Percentiles rank a stretch among this genome's conserved stretches.
Evolutionary conservation across 495 filamentous ascomycete genomes (phyloP).

Genomic region (Sordaria brevicollis): DNA sequence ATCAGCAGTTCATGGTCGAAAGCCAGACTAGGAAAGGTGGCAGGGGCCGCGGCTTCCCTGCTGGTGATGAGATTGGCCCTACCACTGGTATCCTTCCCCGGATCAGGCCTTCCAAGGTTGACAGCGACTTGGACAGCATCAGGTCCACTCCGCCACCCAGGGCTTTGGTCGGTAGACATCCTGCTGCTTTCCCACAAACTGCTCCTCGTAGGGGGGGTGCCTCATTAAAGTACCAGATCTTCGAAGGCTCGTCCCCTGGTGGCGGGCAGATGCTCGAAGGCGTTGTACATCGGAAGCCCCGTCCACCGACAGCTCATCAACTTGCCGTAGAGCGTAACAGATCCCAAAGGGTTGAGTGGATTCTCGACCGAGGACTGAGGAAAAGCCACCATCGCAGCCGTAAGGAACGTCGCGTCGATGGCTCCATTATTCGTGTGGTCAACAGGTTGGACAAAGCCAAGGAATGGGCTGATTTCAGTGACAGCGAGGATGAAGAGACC

Average conservation of each 20-base stretch:
- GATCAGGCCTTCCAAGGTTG: slow-evolving; percentile 44
- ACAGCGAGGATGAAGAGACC: slow-evolving; percentile 67
- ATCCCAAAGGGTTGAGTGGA: slow-evolving; percentile 76
- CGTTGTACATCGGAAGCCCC: slow-evolving; percentile 41
- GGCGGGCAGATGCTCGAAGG: slow-evolving; percentile 29
- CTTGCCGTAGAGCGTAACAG: slow-evolving; percentile 84
- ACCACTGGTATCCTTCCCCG: slow-evolving; percentile 41
- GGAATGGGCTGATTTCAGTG: slow-evolving; percentile 60
- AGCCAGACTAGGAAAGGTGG: slow-evolving; percentile 35
- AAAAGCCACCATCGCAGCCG: slow-evolving; percentile 51
- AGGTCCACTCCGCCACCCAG: slow-evolving; percentile 48
- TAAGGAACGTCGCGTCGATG: slow-evolving; percentile 48
- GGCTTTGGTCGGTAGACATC: slow-evolving; percentile 29
- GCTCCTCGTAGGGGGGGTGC: slow-evolving; percentile 36
- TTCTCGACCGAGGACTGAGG: slow-evolving; percentile 65
- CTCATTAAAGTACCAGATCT: slow-evolving; percentile 38
- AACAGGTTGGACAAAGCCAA: slow-evolving; percentile 46
- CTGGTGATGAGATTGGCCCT: slow-evolving; percentile 52
- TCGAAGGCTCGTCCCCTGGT: slow-evolving; percentile 42
- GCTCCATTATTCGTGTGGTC: slow-evolving; percentile 55
- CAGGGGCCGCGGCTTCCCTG: slow-evolving; percentile 16
- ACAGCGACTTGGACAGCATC: slow-evolving; percentile 48
- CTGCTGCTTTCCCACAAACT: slow-evolving; percentile 17
- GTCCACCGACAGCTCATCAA: slow-evolving; percentile 87
- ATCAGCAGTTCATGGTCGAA: slow-evolving; percentile 39